Base-by-base conservation (phyloP, 495 filamentous ascomycete genomes). In the Aspergillus nidulans region DNA sequence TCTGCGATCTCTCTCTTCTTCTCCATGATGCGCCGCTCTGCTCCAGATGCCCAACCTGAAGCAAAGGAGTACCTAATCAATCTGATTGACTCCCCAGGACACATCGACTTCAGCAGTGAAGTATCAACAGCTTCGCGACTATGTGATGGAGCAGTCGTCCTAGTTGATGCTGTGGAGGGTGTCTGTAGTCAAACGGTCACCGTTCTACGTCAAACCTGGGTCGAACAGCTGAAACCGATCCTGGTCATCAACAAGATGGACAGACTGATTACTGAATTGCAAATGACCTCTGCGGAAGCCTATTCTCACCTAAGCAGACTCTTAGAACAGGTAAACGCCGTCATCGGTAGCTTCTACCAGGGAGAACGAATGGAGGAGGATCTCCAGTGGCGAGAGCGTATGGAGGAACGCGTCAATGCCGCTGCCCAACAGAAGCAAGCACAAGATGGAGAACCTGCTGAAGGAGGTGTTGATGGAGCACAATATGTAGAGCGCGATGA, bases 281-380 rank as follows among this genome's bases (percentile, higher is more conserved):
- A 90, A 66, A 90, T 99, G 85, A 95, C 83, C 24, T 88, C 95
- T 6, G 74, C 71, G 13, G 94, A 99, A 71, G 95, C 94, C 12
- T 95, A 91, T 61, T 84, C 84, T 23, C 92, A 97, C 68, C 72
- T 99, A n/a, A 88, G 78, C 64, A 91, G 91, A 65, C 78, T 97
- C 18, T 67, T 99, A 1, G 94, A 95, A 64, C 94, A 97, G 67
- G 88, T 99, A 20, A 99, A 99, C 70, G 94, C 94, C 2, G 91
- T 99, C 1, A 86, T 99, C 60, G 94, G 94, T 55, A 95, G 89
- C 63, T 99, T 99, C 69, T 97, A 95, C 69, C 91, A 97, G 63
- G 94, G 94, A 20, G 94, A 97, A 73, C 83, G 95, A 4, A 99
- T 99, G 94, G 95, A 97, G 66, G 95, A 97, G 59, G 94, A 99